Evolutionary conservation across 2,329 filamentous ascomycete genomes (phyloP).

Genomic region (Podosphaera xanthii): DNA sequence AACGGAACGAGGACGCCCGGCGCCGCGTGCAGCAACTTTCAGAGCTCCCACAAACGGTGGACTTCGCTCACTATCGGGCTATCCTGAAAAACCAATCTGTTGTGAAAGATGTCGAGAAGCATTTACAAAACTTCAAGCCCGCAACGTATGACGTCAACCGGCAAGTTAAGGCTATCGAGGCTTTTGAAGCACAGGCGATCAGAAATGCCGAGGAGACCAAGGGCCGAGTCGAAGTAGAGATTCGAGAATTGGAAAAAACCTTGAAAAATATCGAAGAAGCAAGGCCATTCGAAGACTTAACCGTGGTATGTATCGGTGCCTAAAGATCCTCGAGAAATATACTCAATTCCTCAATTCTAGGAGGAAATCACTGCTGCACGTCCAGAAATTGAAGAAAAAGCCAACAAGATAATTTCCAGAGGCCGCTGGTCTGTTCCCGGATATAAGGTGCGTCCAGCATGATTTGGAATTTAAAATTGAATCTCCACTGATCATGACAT

Average conservation of each 20-base stretch:
- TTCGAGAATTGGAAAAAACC: slow-evolving; percentile 83
- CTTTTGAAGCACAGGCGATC: slow-evolving; percentile 89
- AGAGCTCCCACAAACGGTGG: slow-evolving; percentile 66
- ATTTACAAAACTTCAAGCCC: slow-evolving; percentile 80
- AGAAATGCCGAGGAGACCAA: slow-evolving; percentile 96
- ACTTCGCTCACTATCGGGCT: slow-evolving; percentile 83
- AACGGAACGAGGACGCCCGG: slow-evolving; percentile 96
- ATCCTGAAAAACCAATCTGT: slow-evolving; percentile 90
- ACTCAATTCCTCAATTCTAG: slow-evolving; percentile 22
- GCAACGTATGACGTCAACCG: slow-evolving; percentile 75
- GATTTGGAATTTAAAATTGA: background rate
- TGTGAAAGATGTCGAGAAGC: slow-evolving; percentile 91
- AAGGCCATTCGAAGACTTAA: slow-evolving; percentile 87
- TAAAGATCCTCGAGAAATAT: background rate
- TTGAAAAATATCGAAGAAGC: slow-evolving; percentile 94
- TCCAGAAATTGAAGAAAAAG: slow-evolving; percentile 96
- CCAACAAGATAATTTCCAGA: slow-evolving; percentile 81
- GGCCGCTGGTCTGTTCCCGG: slow-evolving; percentile 95
- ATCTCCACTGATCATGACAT: slow-evolving; percentile 6
- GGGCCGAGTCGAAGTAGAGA: slow-evolving; percentile 81
- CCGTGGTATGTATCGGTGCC: slow-evolving; percentile 49
- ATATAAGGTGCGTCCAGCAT: slow-evolving; percentile 58
- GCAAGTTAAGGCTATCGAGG: slow-evolving; percentile 95
- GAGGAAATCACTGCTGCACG: slow-evolving; percentile 87
- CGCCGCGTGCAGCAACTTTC: slow-evolving; percentile 71